phyloP scores from a whole-genome alignment of 139 green algal genomes.

The Chlorella sp. region DNA sequence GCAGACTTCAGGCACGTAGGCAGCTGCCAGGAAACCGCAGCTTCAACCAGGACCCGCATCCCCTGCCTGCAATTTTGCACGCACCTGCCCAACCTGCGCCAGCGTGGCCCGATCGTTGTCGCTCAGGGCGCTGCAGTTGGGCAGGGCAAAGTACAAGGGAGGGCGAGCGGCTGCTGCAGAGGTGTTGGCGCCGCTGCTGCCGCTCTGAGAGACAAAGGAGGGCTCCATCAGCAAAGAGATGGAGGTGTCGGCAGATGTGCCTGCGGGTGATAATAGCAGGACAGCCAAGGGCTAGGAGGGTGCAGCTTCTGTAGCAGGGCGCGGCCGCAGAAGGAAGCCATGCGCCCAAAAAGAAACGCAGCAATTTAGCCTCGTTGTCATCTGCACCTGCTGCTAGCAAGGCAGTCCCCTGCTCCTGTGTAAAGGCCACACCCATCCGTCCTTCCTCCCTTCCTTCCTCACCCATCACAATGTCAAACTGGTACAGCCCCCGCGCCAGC shows the following conservation, averaged over 20 bases:
- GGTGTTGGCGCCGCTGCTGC: not conserved
- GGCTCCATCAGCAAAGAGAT: slow-evolving; percentile 63
- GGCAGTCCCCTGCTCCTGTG: too few species aligned
- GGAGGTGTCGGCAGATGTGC: slow-evolving; percentile 44
- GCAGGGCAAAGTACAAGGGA: slow-evolving; percentile 60
- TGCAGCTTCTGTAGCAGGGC: too few species aligned
- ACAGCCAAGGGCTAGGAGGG: too few species aligned
- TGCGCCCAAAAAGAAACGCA: too few species aligned
- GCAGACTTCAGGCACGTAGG: too few species aligned
- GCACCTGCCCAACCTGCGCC: slow-evolving; percentile 29
- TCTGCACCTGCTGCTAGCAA: too few species aligned
- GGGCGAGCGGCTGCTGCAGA: not conserved
- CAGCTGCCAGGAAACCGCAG: too few species aligned
- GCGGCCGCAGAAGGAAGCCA: too few species aligned
- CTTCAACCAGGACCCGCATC: too few species aligned
- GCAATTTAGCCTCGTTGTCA: too few species aligned
- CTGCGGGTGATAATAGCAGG: slow-evolving; percentile 9
- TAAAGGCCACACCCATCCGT: too few species aligned
- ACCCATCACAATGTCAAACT: slow-evolving; percentile 62
- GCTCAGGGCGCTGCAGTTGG: slow-evolving; percentile 54
- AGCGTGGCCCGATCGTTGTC: slow-evolving; percentile 32
- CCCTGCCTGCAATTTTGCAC: not conserved
- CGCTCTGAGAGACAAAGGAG: slow-evolving; percentile 47
- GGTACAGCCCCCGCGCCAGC: slow-evolving; percentile 43
- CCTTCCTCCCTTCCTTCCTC: too few species aligned